These are phyloP conservation scores for Magnolia changhungtana DNA, from an alignment of 164 flowering plant genomes.

Conservation along the genomic window DNA sequence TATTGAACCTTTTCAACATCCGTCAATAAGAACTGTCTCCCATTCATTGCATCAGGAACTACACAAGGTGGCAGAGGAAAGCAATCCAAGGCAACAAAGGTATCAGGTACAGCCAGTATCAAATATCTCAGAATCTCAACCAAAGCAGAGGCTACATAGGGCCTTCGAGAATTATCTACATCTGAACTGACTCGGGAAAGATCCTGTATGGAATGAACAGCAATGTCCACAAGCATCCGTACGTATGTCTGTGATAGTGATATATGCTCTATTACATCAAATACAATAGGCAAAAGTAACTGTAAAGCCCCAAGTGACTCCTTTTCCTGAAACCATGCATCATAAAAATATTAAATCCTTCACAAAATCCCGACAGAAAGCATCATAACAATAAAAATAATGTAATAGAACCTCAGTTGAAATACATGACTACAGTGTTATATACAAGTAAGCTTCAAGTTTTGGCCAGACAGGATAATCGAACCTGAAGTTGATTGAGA, in stretches of 20 bases:
- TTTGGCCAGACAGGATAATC: neutral
- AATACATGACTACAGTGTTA: neutral
- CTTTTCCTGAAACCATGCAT: conserved; percentile 57
- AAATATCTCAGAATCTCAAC: conserved; percentile 88
- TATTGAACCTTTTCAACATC: conserved; percentile 37
- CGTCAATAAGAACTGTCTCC: conserved; percentile 41
- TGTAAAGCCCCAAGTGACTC: conserved; percentile 67
- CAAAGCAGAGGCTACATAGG: conserved; percentile 65
- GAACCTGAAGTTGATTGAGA: conserved; percentile 75
- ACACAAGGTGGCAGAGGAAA: conserved; percentile 77
- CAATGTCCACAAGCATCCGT: conserved; percentile 67
- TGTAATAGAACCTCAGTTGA: neutral
- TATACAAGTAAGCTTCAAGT: neutral
- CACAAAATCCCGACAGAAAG: neutral
- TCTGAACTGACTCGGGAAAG: conserved; percentile 67
- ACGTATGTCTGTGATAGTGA: conserved; percentile 78
- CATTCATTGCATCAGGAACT: conserved; percentile 38
- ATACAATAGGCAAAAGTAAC: conserved; percentile 76
- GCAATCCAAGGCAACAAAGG: conserved; percentile 94
- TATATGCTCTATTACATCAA: conserved; percentile 65
- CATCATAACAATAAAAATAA: neutral
- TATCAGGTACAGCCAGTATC: conserved; percentile 85
- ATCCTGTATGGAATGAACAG: conserved; percentile 65
- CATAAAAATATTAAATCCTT: conserved; percentile 7
- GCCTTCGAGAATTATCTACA: conserved; percentile 64